Evolutionary conservation across 176 grass and related monocot species (phyloP).

Genomic region (Ampelocalamus luodianensis): DNA sequence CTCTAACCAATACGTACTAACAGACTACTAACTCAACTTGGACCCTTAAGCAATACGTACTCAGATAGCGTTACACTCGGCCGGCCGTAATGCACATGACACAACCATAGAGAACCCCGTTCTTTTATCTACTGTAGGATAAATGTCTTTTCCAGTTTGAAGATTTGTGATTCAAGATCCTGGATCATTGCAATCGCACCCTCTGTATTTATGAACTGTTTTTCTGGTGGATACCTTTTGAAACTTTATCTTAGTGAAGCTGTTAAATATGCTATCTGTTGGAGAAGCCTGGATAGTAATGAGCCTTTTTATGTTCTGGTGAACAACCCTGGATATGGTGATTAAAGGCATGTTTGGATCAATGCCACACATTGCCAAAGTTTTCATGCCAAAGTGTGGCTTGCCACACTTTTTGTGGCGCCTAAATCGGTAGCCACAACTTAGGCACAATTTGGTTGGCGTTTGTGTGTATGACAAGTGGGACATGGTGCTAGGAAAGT

Average conservation of each 20-base stretch:
- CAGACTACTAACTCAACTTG: too few species aligned
- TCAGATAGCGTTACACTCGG: too few species aligned
- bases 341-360: not conserved
- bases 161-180: conserved; percentile 8
- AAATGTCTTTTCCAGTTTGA: not conserved
- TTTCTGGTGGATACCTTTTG: not conserved
- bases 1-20: too few species aligned
- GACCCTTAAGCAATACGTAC: too few species aligned
- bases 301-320: conserved; percentile 26
- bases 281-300: not conserved
- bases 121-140: conserved; percentile 2
- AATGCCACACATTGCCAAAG: not conserved
- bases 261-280: conserved; percentile 24
- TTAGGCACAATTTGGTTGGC: too few species aligned
- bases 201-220: not conserved
- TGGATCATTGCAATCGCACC: not conserved
- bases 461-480: too few species aligned
- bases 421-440: too few species aligned
- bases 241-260: not conserved
- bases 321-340: not conserved
- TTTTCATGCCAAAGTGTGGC: too few species aligned
- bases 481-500: too few species aligned
- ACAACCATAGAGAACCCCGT: not conserved
- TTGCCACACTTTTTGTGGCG: too few species aligned
- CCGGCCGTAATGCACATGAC: too few species aligned